Conservation (phyloP, 768 basidiomycete genomes). For the Calvatia gigantea region DNA sequence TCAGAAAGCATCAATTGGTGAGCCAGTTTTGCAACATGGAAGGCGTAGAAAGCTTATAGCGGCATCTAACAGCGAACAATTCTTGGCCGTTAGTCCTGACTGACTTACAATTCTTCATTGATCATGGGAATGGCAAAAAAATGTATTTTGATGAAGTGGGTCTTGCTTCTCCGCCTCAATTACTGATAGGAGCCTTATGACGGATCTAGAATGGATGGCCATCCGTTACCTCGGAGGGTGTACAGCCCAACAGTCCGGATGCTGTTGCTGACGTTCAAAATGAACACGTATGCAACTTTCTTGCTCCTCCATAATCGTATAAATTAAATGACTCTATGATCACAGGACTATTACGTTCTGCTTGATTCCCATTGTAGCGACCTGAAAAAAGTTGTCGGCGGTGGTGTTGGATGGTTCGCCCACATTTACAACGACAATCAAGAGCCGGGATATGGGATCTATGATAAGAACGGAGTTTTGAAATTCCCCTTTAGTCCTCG, state of each 20-base stretch:
- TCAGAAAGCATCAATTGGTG: conserved; percentile 42
- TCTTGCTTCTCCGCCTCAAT: not conserved
- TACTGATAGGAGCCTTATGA: not conserved
- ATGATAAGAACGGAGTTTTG: conserved; percentile 31
- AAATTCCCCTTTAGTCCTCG: conserved; percentile 54
- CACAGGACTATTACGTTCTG: conserved; percentile 47
- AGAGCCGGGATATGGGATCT: conserved; percentile 58
- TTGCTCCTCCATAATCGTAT: not conserved
- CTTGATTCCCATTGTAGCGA: conserved; percentile 51
- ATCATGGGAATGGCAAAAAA: conserved; percentile 55
- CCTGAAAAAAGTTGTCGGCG: conserved; percentile 45
- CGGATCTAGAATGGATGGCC: conserved; percentile 59
- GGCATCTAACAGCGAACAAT: conserved; percentile 27
- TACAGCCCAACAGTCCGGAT: conserved; percentile 48
- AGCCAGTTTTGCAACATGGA: not conserved
- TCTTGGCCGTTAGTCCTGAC: conserved; percentile 50
- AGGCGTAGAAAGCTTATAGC: not conserved
- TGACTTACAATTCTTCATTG: conserved; percentile 56
- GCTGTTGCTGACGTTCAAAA: conserved; percentile 47
- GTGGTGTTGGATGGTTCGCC: conserved; percentile 65
- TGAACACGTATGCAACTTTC: conserved; percentile 45
- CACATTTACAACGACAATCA: conserved; percentile 58
- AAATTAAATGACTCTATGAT: not conserved
- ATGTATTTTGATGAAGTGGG: conserved; percentile 58
- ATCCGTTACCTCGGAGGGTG: conserved; percentile 46